Conservation (phyloP, 352 stramenopile genomes). For the Globisporangium sylvaticum region DNA sequence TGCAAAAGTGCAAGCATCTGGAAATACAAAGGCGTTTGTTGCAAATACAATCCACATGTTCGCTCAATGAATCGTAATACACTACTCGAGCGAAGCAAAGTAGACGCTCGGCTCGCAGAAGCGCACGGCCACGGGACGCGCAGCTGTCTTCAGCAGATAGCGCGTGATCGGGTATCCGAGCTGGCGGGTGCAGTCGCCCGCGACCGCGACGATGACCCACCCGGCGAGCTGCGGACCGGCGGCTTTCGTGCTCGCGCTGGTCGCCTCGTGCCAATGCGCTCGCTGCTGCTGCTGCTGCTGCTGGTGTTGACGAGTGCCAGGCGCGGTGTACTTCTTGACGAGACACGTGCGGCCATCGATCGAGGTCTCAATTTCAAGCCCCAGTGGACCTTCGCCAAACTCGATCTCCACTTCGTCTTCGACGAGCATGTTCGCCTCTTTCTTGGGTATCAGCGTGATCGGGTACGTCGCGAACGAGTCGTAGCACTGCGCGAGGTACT, state of each 20-base stretch:
- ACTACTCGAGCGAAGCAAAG: slow-evolving; percentile 49
- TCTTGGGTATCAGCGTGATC: slow-evolving; percentile 61
- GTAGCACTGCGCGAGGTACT: slow-evolving; percentile 56
- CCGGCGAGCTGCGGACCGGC: slow-evolving; percentile 28
- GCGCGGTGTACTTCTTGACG: slow-evolving; percentile 46
- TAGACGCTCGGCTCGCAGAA: slow-evolving; percentile 78
- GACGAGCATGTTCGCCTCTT: slow-evolving; percentile 29
- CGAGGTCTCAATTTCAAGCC: slow-evolving; percentile 75
- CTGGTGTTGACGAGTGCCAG: neutral
- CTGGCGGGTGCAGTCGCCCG: slow-evolving; percentile 58
- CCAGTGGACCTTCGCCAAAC: slow-evolving; percentile 49
- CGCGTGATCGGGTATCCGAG: slow-evolving; percentile 62
- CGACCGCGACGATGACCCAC: slow-evolving; percentile 71
- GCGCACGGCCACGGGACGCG: slow-evolving; percentile 58
- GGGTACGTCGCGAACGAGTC: slow-evolving; percentile 55
- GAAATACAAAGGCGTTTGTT: neutral
- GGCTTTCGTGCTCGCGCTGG: slow-evolving; percentile 14
- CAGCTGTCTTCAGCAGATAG: slow-evolving; percentile 67
- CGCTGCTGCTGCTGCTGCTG: slow-evolving; percentile 16
- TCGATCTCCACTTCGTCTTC: slow-evolving; percentile 63
- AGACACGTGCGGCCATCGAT: slow-evolving; percentile 64
- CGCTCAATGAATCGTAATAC: neutral
- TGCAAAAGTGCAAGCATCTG: neutral
- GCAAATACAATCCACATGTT: neutral
- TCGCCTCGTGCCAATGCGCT: slow-evolving; percentile 14